These are phyloP conservation scores for Capillidium rhysosporum DNA, from an alignment of 371 early-diverging fungal genomes.

Conservation along the genomic window DNA sequence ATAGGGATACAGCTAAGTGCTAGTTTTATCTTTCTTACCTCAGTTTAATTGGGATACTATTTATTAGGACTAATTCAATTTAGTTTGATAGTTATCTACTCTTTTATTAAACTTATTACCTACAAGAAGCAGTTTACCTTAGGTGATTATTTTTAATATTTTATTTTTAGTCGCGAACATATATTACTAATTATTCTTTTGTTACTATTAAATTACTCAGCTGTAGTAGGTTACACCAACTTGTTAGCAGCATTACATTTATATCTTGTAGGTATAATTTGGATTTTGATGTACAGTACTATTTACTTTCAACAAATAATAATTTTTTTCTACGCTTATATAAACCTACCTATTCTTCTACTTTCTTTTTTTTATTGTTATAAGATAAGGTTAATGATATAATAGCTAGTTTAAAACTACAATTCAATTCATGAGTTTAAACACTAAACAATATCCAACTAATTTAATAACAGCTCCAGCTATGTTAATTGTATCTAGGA, in stretches of 20 bases:
- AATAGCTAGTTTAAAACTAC: slow-evolving; percentile 75
- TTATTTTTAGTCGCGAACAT: neutral
- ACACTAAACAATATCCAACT: slow-evolving; percentile 43
- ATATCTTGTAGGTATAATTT: slow-evolving; percentile 67
- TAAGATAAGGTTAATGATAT: slow-evolving; percentile 79
- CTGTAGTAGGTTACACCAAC: slow-evolving; percentile 55
- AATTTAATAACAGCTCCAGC: slow-evolving; percentile 48
- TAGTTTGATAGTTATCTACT: slow-evolving; percentile 60
- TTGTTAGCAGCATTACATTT: slow-evolving; percentile 56
- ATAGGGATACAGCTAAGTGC: slow-evolving; percentile 56
- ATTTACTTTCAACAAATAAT: slow-evolving; percentile 77
- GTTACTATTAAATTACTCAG: slow-evolving; percentile 87
- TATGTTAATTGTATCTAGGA: slow-evolving; percentile 46
- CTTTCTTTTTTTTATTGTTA: neutral
- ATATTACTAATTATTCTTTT: slow-evolving; percentile 49
- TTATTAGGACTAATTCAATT: slow-evolving; percentile 60
- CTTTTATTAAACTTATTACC: slow-evolving; percentile 89
- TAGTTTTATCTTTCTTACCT: slow-evolving; percentile 56
- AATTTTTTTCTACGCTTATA: neutral
- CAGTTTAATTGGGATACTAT: slow-evolving; percentile 62
- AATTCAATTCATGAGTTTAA: slow-evolving; percentile 63
- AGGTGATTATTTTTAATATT: slow-evolving; percentile 12
- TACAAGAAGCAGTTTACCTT: slow-evolving; percentile 87
- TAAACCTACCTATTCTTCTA: neutral
- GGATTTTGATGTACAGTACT: slow-evolving; percentile 94